A percentile compares a stretch with the other conserved stretches of the same genome.
These are phyloP conservation scores for Smittium culicis DNA, from an alignment of 371 early-diverging fungal genomes.

Conservation along the genomic window DNA sequence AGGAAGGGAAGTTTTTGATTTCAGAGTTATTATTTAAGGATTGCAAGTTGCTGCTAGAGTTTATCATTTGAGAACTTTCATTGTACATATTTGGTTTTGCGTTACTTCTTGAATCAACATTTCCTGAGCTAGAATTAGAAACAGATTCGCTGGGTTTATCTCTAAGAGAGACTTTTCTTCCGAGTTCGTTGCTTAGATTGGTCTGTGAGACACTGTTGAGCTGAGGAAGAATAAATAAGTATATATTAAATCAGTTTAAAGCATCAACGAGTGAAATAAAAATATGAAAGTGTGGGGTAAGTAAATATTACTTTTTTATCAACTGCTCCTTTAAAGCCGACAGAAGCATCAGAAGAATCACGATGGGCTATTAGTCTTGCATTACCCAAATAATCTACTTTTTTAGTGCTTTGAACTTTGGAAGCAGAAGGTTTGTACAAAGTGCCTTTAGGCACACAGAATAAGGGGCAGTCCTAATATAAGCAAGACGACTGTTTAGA, in stretches of 20 bases:
- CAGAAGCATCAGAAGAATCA: constrained; percentile 32
- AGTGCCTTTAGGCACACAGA: constrained; percentile 58
- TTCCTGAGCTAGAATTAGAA: constrained; percentile 1
- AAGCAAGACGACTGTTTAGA: constrained; percentile 3
- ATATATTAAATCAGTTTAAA: background rate
- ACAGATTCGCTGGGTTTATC: background rate
- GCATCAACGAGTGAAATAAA: background rate
- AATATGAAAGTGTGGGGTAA: background rate
- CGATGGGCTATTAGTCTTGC: constrained; percentile 58
- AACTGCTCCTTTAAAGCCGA: constrained; percentile 49
- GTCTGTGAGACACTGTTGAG: background rate
- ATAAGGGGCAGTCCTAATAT: constrained; percentile 45
- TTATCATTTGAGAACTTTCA: no score
- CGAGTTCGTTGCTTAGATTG: background rate
- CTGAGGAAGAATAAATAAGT: background rate
- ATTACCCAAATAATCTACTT: constrained; percentile 62
- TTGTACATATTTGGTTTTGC: no score
- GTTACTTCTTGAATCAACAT: constrained; percentile 8
- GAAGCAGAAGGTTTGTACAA: constrained; percentile 71
- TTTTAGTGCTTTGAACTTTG: constrained; percentile 59
- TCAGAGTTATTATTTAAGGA: no score
- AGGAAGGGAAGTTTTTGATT: background rate
- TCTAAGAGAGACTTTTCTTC: background rate
- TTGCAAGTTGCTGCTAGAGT: no score
- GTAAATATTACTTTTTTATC: constrained; percentile 25